Base-by-base conservation (phyloP, 805 yeast genomes). In the Barnettozyma sp. region DNA sequence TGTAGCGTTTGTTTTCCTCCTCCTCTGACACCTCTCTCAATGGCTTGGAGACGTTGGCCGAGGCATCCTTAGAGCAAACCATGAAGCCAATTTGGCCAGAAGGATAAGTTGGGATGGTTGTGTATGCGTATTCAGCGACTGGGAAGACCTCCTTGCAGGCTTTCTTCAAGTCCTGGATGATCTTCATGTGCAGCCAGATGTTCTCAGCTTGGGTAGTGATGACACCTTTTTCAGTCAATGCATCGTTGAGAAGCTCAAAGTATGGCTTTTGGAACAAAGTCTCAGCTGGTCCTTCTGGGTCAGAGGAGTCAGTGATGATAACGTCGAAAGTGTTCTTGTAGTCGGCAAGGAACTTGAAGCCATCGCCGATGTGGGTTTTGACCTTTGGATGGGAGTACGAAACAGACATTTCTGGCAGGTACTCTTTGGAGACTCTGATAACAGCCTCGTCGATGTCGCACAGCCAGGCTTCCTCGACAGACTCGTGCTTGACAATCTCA, bases 281-380 rank as follows among this genome's bases (percentile, higher is more conserved):
- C 62, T 81, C 96, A 34, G 97, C 97, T 22, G 98, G 97, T 38
- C 97, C 98, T 62, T 90, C 97, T 33, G 97, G 97, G 63, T 90
- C 97, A 22, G 96, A 85, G 21, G 97, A 87, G 60, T 90, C 98
- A 34, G 97, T 90, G 61, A 90, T 82, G 62, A 90, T 90, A 32
- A 88, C 97, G 58, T 90, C 98, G 52, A 84, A 90, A 39, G 84
- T 74, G 67, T 84, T 82, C 60, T 78, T 77, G 69, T 82, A 75
- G 53, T 82, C 83, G 42, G 80, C 79, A 59, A 90, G 73, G 65
- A 84, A 90, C 69, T 90, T 87, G 73, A 90, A 90, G n/a, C 98
- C 98, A 59, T 90, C 98, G 46, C 95, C 95, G 55, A 90, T 82
- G 62, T 82, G 86, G 38, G 87, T 86, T 60, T 73, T 80, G 51